Base-by-base conservation (phyloP, 768 basidiomycete genomes). In the Terana coerulea region DNA sequence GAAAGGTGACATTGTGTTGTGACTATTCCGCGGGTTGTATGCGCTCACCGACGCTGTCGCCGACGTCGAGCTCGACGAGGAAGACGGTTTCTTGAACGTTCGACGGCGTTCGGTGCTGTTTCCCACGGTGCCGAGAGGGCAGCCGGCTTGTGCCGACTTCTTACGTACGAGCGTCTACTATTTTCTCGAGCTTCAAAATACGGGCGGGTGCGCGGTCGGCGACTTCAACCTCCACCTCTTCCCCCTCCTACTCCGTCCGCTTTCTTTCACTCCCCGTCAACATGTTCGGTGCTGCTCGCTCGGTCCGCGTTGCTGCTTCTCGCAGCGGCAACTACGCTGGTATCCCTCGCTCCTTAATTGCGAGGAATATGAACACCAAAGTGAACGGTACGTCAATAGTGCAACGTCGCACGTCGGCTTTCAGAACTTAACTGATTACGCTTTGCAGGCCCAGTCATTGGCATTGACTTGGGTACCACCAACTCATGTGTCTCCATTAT, bases 401-500 rank as follows among this genome's bases (percentile, higher is more conserved):
- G n/a, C n/a, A n/a, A n/a, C n/a, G n/a, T n/a, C n/a, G n/a, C n/a
- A n/a, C n/a, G 29, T 44, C 30, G 12, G 44, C 34, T n/a, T 30
- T 31, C 34, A 22, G 34, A 36, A 29, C 48, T 36, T 24, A 14
- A 21, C 10, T 30, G 49, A n/a, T n/a, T 43, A 24, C 28, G 39
- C 26, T 22, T 14, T 31, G 45, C 28, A 36, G 90, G 88, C 57
- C 91, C 93, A 46, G 92, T 97, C 53, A 78, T 95, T 69, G 92
- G 95, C 75, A 98, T 98, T 75, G 95, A 98, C 75, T 77, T 98
- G 76, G 95, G 93, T 34, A 92, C 90, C 33, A 92, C 91, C 26
- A 91, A 91, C 70, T 93, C 91, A 43, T 93, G 90, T 69, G 91
- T 94, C 52, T 84, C 88, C 43, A 80, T 97, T 55, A 97, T 95